These are phyloP conservation scores for Chloris gayana DNA, from an alignment of 176 grass and related monocot genomes.

Conservation along the genomic window DNA sequence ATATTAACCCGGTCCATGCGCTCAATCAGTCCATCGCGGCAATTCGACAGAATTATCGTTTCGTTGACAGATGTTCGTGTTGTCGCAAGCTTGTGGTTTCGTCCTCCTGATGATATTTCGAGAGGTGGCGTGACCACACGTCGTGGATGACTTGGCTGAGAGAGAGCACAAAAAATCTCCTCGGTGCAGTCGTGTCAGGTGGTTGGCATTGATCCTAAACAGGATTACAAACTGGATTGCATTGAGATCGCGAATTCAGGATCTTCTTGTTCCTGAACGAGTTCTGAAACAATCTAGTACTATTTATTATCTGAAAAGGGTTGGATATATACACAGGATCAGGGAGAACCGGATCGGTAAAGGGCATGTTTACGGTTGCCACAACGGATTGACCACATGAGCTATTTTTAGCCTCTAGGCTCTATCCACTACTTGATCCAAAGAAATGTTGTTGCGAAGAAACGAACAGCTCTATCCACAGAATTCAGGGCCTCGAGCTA, in stretches of 20 bases:
- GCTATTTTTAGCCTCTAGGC: not conserved
- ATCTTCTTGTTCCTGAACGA: not conserved
- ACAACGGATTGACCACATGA: not conserved
- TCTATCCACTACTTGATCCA: not conserved
- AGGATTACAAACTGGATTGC: not conserved
- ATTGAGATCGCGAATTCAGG: not conserved
- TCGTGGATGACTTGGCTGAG: not conserved
- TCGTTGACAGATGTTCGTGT: not conserved
- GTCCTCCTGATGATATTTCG: not conserved
- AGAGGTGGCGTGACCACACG: not conserved
- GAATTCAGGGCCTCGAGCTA: not conserved
- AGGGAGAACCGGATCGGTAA: not conserved
- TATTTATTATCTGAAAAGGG: not conserved
- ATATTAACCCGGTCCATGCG: too few species aligned
- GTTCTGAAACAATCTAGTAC: too few species aligned
- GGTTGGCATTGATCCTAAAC: not conserved
- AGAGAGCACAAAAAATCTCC: not conserved
- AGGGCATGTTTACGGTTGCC: not conserved
- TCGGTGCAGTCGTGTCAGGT: not conserved
- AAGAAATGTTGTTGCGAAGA: not conserved
- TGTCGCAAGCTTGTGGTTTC: not conserved
- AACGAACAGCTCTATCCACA: not conserved
- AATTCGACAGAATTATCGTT: not conserved
- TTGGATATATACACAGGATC: not conserved
- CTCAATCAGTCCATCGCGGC: too few species aligned